Conservation (phyloP, 768 basidiomycete genomes). For the Kondoa subrosea region DNA sequence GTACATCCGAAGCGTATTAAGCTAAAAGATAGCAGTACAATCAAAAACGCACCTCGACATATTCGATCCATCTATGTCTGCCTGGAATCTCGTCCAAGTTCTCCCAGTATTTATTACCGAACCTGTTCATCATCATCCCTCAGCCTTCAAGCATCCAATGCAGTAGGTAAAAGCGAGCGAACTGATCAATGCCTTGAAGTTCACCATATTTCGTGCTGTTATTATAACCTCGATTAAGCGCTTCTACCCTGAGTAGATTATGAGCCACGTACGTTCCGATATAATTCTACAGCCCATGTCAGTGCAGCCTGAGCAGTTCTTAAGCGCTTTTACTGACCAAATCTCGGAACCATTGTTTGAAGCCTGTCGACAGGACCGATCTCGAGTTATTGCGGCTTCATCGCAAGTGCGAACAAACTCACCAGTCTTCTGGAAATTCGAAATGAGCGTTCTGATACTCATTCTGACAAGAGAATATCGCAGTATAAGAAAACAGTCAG, state of each 20-base stretch:
- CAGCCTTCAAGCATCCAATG: background rate
- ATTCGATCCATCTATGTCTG: slow-evolving; percentile 93
- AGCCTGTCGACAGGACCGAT: background rate
- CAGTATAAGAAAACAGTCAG: too few relatives aligned
- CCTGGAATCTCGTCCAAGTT: slow-evolving; percentile 46
- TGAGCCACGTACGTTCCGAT: background rate
- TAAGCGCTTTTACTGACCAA: background rate
- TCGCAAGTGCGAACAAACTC: too few relatives aligned
- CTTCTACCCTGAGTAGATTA: background rate
- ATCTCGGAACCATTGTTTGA: background rate
- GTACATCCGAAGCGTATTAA: too few relatives aligned
- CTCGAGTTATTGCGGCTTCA: background rate
- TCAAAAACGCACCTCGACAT: slow-evolving; percentile 46
- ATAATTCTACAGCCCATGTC: background rate
- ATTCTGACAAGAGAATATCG: too few relatives aligned
- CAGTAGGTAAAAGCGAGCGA: too few relatives aligned
- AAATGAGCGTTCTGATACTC: background rate
- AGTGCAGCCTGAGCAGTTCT: background rate
- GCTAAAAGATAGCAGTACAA: background rate
- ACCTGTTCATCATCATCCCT: too few relatives aligned
- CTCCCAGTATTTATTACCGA: slow-evolving; percentile 61
- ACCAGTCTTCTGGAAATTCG: background rate
- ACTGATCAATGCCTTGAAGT: background rate
- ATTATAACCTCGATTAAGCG: too few relatives aligned
- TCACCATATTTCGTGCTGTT: background rate